Evolutionary conservation across 345 rosid genomes (phyloP), one percentile per base, ranked within the genome.

Genomic region (Eucalyptus sp.): DNA sequence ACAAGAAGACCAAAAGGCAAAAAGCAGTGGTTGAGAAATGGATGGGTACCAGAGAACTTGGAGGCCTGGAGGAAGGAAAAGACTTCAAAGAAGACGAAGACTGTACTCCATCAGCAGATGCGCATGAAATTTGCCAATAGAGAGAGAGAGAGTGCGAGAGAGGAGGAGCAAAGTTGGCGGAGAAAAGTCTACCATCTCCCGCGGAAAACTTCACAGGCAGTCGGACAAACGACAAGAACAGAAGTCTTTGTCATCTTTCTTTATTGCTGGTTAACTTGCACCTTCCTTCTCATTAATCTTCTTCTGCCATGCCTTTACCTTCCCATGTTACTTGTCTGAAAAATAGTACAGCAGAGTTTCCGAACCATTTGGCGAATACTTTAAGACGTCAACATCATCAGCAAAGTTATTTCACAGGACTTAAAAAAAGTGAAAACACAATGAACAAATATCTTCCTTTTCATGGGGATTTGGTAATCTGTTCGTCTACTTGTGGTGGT

Each of bases 311-410:
- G 24, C 37, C 79, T 66, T 3, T 15, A 8, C 44, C 3, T 17
- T 6, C 44, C 24, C 25, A 37, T 5, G 24, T 71, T 71, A 17
- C 81, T 62, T 29, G 29, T 29, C 68, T 62, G 33, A 3, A 2
- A 33, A 68, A 33, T 8, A 3, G 8, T 2, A 4, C 7, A 37
- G 18, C 0, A 37, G 25, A 0, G 27, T 10, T 37, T 2, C 13
- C 10, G 83, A 41, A 37, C 43, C 83, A 3, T 20, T 37, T 18
- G 3, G 44, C 44, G 2, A 33, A 33, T 33, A 68, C 44, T 33
- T 9, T 5, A 0, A 9, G 11, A 37, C 25, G 24, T 17, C 41
- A 9, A 18, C 25, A 64, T 64, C 18, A n/a, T 14, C 8, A 31
- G 37, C 37, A 7, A 64, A 7, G 29, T 9, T 64, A 15, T 64